Evolutionary conservation across 345 rosid genomes (phyloP).

Genomic region (Salix udensis): DNA sequence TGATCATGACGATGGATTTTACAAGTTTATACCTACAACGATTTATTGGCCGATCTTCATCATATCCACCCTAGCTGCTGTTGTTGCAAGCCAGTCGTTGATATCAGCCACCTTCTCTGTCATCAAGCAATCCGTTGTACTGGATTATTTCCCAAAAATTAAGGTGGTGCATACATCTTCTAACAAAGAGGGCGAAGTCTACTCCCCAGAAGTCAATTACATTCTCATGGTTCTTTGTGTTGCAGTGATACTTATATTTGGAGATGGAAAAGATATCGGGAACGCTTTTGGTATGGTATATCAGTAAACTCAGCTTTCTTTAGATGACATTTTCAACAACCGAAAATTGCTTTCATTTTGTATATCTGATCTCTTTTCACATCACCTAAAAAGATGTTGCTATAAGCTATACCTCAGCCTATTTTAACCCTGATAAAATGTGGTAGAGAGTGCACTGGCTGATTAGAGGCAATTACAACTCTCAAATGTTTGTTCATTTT

Average conservation of each 20-base stretch:
- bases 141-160: slow-evolving; percentile 84
- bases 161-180: slow-evolving; percentile 83
- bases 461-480: background rate
- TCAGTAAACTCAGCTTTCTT: background rate
- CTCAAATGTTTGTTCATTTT: background rate
- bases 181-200: slow-evolving; percentile 77
- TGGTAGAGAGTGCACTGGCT: background rate
- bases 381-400: background rate
- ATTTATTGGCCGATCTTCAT: slow-evolving; percentile 84
- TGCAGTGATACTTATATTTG: slow-evolving; percentile 70
- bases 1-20: slow-evolving; percentile 67
- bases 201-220: slow-evolving; percentile 86
- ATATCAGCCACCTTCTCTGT: slow-evolving; percentile 89
- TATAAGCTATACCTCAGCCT: background rate
- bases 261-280: slow-evolving; percentile 78
- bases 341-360: background rate
- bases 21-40: slow-evolving; percentile 63
- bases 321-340: background rate
- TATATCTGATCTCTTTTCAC: background rate
- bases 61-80: slow-evolving; percentile 67
- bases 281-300: slow-evolving; percentile 64
- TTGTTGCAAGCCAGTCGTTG: slow-evolving; percentile 83
- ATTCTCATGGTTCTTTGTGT: slow-evolving; percentile 79
- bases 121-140: slow-evolving; percentile 82
- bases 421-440: background rate